These are phyloP conservation scores for Silene vulgaris DNA, from an alignment of 179 eudicot species.

Conservation along the genomic window DNA sequence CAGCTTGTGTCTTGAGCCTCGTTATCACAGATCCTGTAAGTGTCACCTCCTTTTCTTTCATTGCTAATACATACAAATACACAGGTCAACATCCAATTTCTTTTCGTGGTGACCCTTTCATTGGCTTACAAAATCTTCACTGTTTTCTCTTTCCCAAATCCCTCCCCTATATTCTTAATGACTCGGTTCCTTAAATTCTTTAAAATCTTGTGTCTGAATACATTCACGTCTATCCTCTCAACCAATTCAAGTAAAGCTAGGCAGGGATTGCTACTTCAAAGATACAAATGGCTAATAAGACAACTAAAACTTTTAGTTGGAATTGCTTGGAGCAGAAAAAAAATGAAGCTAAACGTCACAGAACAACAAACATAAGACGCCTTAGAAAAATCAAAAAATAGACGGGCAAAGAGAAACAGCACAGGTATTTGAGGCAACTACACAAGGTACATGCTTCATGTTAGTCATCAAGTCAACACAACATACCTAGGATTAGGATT, in stretches of 20 bases:
- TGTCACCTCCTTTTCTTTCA: no score
- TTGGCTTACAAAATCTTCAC: no score
- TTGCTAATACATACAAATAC: no score
- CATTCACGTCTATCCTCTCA: background rate
- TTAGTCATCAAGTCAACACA: conserved; percentile 1
- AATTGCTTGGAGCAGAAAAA: background rate
- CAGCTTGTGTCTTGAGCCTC: no score
- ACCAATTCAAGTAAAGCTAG: background rate
- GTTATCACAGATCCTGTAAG: no score
- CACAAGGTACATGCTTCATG: background rate
- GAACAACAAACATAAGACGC: background rate
- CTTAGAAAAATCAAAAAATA: background rate
- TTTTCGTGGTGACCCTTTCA: no score
- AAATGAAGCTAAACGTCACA: background rate
- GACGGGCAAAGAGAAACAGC: background rate
- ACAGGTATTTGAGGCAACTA: background rate
- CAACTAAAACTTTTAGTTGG: no score
- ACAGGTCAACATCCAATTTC: no score
- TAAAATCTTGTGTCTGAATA: background rate
- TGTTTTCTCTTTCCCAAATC: no score
- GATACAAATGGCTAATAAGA: conserved; percentile 1
- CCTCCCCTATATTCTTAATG: no score
- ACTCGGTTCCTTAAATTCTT: no score
- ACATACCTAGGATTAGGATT: conserved; percentile 88
- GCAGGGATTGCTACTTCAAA: background rate